Percentiles rank a stretch among this genome's conserved stretches.
Evolutionary conservation across 331 rosid genomes (phyloP).

Genomic region (Phaseolus coccineus): DNA sequence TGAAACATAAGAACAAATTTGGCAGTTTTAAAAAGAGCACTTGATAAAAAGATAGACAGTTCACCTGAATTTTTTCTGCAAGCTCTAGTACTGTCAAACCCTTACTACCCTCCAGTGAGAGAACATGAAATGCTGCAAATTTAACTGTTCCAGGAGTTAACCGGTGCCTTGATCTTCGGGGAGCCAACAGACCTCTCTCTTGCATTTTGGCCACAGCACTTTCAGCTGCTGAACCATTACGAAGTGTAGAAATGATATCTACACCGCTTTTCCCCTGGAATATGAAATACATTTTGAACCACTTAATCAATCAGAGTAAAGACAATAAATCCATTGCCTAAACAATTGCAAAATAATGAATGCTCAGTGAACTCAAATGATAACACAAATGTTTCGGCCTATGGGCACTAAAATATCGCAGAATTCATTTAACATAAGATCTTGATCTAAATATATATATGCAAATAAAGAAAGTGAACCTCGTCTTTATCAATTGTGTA

Average conservation of each 20-base stretch:
- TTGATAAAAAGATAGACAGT: slow-evolving; percentile 11
- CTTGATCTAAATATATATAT: slow-evolving; percentile 12
- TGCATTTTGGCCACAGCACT: slow-evolving; percentile 92
- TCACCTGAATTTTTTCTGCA: slow-evolving; percentile 98
- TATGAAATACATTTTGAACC: slow-evolving; percentile 33
- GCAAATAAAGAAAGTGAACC: slow-evolving; percentile 58
- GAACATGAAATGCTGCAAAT: slow-evolving; percentile 98
- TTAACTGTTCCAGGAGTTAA: slow-evolving; percentile 99
- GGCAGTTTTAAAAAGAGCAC: background rate
- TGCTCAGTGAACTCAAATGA: slow-evolving; percentile 2
- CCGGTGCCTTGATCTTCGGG: slow-evolving; percentile 93
- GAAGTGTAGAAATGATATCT: slow-evolving; percentile 89
- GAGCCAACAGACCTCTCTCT: slow-evolving; percentile 91
- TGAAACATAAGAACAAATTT: slow-evolving; percentile 43
- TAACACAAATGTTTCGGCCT: slow-evolving; percentile 14
- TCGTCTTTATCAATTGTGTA: slow-evolving; percentile 75
- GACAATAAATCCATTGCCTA: background rate
- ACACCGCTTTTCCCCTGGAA: slow-evolving; percentile 77
- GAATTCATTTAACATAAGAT: slow-evolving; percentile 13
- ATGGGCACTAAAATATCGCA: slow-evolving; percentile 23
- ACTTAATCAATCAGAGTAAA: slow-evolving; percentile 26
- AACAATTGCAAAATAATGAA: slow-evolving; percentile 13
- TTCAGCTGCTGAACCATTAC: slow-evolving; percentile 97
- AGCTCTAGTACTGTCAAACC: slow-evolving; percentile 94
- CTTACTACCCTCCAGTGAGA: slow-evolving; percentile 92